Conservation (phyloP, 108 stramenopile genomes). For the Cyclostephanos tholiformis region DNA sequence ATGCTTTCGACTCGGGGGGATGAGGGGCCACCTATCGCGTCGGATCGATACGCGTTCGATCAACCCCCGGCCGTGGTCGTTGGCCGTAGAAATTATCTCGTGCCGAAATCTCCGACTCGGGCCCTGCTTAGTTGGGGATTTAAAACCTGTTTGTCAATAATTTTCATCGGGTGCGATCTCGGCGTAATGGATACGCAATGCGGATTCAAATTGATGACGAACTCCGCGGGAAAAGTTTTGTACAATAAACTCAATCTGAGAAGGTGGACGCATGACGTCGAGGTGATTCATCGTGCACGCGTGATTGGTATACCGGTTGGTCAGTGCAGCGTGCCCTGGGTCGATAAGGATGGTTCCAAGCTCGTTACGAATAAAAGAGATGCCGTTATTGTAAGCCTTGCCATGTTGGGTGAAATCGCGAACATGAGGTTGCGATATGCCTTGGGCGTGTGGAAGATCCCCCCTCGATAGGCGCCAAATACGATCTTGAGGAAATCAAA, state of each 20-base stretch:
- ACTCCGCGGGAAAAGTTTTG: slow-evolving; percentile 41
- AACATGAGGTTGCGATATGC: slow-evolving; percentile 59
- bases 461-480: not conserved
- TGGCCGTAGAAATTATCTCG: slow-evolving; percentile 20
- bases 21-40: not conserved
- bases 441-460: slow-evolving; percentile 35
- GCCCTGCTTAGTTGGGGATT: slow-evolving; percentile 42
- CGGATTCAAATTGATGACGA: slow-evolving; percentile 80
- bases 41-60: not conserved
- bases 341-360: slow-evolving; percentile 82
- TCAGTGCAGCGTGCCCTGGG: slow-evolving; percentile 61
- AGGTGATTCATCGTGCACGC: slow-evolving; percentile 70
- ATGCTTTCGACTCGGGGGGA: slow-evolving; percentile 11
- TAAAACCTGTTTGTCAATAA: slow-evolving; percentile 26
- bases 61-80: slow-evolving; percentile 25
- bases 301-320: slow-evolving; percentile 49
- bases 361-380: slow-evolving; percentile 51
- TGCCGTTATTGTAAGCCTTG: slow-evolving; percentile 50
- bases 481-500: too few relatives aligned
- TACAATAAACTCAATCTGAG: slow-evolving; percentile 64
- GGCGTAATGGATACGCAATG: slow-evolving; percentile 75
- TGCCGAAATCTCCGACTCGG: slow-evolving; percentile 24
- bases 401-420: slow-evolving; percentile 72
- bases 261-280: slow-evolving; percentile 85
- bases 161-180: slow-evolving; percentile 31